These are phyloP conservation scores for Liquidambar formosana DNA, from an alignment of 164 flowering plant species.

Conservation along the genomic window DNA sequence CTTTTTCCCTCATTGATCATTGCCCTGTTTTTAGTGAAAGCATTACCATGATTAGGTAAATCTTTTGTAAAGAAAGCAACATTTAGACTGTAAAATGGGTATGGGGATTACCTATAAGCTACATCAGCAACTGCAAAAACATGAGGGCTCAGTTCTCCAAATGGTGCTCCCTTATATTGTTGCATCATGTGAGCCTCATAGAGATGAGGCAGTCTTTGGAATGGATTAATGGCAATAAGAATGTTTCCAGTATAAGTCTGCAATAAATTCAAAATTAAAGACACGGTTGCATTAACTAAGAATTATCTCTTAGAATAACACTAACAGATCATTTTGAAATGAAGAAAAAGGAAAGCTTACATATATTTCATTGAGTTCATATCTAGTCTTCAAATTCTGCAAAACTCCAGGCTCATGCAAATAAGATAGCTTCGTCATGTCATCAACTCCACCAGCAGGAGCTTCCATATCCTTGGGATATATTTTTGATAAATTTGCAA, in stretches of 20 bases:
- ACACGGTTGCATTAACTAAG: neutral
- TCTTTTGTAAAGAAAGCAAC: neutral
- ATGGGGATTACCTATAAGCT: conserved; percentile 41
- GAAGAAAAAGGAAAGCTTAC: conserved; percentile 26
- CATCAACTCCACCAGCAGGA: conserved; percentile 71
- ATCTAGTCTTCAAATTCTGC: conserved; percentile 50
- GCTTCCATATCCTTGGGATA: conserved; percentile 68
- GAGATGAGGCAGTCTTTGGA: conserved; percentile 53
- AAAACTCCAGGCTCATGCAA: conserved; percentile 68
- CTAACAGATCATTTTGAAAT: neutral
- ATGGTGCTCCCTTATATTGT: conserved; percentile 65
- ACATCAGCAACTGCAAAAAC: conserved; percentile 66
- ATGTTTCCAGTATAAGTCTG: conserved; percentile 64
- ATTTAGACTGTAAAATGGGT: neutral
- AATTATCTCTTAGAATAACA: neutral
- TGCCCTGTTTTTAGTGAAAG: conserved; percentile 36
- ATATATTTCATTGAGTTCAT: conserved; percentile 66
- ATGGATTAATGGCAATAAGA: conserved; percentile 58
- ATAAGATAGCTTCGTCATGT: conserved; percentile 69
- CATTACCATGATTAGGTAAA: neutral
- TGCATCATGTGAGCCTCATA: conserved; percentile 58
- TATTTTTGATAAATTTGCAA: conserved; percentile 44
- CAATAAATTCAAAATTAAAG: neutral
- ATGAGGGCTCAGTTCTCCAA: conserved; percentile 60
- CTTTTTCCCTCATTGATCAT: conserved; percentile 68